Percentiles rank a stretch among this genome's conserved stretches.
Evolutionary conservation across 2,329 filamentous ascomycete genomes (phyloP).

Genomic region (Tolypocladium sp.): DNA sequence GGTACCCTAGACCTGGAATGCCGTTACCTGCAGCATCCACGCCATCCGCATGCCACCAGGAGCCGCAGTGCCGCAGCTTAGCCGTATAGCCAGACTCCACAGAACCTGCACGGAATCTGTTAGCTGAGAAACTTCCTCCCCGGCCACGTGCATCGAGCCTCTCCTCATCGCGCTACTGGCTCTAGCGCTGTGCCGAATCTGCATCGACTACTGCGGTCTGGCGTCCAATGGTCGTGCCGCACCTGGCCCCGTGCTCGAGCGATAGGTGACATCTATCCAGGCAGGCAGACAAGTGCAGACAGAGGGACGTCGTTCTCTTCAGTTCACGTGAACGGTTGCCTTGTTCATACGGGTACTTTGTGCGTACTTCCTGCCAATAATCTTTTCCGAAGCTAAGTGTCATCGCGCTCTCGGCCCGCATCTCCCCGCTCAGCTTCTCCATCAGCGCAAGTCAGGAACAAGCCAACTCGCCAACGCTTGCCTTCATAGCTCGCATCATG

Average conservation of each 20-base stretch:
- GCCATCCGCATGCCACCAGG: background rate
- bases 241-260: conserved; percentile 21
- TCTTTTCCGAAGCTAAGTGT: background rate
- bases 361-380: background rate
- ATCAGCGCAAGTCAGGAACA: background rate
- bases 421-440: background rate
- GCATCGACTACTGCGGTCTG: background rate
- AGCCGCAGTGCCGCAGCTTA: background rate
- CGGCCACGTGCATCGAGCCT: background rate
- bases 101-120: rapidly evolving
- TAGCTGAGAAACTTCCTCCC: background rate
- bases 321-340: background rate
- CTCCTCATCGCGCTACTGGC: background rate
- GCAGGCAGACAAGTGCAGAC: background rate
- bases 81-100: background rate
- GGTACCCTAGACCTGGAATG: background rate
- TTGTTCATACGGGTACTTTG: background rate
- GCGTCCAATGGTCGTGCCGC: conserved; percentile 18
- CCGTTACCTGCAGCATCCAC: background rate
- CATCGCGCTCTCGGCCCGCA: background rate
- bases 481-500: background rate
- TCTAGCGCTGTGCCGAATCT: background rate
- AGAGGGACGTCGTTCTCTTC: background rate
- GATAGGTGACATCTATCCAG: conserved; percentile 12
- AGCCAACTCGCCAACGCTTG: background rate